Base-by-base conservation (phyloP, 225 moss, liverwort and hornwort species). In the Polytrichum commune region DNA sequence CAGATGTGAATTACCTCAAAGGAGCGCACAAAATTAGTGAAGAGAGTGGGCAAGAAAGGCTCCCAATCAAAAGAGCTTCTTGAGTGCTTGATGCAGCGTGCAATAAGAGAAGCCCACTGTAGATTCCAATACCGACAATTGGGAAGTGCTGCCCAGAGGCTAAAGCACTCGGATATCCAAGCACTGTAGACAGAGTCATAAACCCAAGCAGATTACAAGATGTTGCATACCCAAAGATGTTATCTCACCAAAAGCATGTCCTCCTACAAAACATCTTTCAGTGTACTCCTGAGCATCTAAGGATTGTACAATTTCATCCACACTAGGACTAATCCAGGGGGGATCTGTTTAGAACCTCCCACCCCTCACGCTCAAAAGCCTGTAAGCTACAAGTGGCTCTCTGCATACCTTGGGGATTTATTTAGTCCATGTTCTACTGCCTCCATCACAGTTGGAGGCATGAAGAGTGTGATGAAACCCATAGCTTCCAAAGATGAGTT, bases 101-200 rank as follows among this genome's bases (percentile, higher is more conserved):
- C 78, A 32, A 93, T 75, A 5, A 93, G 64, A 72, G 85, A 82
- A 75, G 87, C 91, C 93, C 93, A 93, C 63, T 89, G 89, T 30
- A 89, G 79, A 85, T 84, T 91, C 93, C 93, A 93, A 69, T 85
- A 93, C 75, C 84, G 89, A 68, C 84, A 91, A 78, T 86, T 83
- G 26, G 93, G 91, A 61, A 93, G 81, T 32, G 82, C 71, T 23
- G 83, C 87, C 93, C 93, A 93, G 29, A 89, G 77, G 60, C 61
- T 65, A 46, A 91, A 62, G 77, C 89, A 89, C 65, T 93, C 93
- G 23, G 75, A 70, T 76, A 93, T 66, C 93, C 93, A 93, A 64
- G 75, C 83, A 69, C 91, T 91, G 89, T 62, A 79, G 60, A 65
- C 77, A 71, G 35, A 35, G 26, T 72, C 33, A 74, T 30, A 23